phyloP scores from a whole-genome alignment of 768 basidiomycete species.

The Lepiota brunneoincarnata region DNA sequence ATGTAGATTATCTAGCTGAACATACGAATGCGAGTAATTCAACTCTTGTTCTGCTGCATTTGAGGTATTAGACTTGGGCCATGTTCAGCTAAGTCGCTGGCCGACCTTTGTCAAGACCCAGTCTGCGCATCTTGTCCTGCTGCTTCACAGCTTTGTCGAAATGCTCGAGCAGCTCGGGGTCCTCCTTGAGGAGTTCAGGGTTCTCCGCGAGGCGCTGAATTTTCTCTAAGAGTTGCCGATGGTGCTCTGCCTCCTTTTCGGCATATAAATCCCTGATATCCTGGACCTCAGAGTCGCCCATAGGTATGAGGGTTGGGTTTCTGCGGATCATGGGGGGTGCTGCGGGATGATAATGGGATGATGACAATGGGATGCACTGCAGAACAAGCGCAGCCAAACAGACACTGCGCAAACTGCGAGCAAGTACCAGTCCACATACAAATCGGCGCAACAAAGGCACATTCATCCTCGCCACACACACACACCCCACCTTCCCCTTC shows the following conservation, averaged over 20 bases:
- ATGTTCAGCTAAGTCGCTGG: background rate
- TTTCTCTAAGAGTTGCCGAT: constrained; percentile 39
- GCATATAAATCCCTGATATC: constrained; percentile 64
- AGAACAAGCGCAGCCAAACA: constrained; percentile 17
- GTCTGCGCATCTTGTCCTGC: constrained; percentile 18
- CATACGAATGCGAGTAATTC: background rate
- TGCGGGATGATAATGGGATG: constrained; percentile 9
- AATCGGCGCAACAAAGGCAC: constrained; percentile 1
- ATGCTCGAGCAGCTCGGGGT: constrained; percentile 26
- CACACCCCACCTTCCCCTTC: constrained; percentile 14
- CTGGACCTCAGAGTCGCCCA: constrained; percentile 78
- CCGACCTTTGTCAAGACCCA: constrained; percentile 16
- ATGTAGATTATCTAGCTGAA: background rate
- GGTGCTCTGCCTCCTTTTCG: constrained; percentile 43
- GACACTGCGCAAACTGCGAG: constrained; percentile 6
- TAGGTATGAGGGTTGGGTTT: constrained; percentile 70
- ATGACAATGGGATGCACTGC: constrained; percentile 10
- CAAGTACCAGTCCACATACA: constrained; percentile 13
- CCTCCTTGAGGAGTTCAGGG: constrained; percentile 24
- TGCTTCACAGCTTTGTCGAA: constrained; percentile 21
- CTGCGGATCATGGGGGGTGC: constrained; percentile 63
- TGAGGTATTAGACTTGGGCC: background rate
- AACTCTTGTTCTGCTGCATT: constrained; percentile 10
- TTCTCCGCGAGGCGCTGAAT: constrained; percentile 48
- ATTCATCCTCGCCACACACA: constrained; percentile 12